Percentiles rank a stretch among this genome's conserved stretches.
Conservation (phyloP, 78 protist species). For the Dictyostelium firmibasis region DNA sequence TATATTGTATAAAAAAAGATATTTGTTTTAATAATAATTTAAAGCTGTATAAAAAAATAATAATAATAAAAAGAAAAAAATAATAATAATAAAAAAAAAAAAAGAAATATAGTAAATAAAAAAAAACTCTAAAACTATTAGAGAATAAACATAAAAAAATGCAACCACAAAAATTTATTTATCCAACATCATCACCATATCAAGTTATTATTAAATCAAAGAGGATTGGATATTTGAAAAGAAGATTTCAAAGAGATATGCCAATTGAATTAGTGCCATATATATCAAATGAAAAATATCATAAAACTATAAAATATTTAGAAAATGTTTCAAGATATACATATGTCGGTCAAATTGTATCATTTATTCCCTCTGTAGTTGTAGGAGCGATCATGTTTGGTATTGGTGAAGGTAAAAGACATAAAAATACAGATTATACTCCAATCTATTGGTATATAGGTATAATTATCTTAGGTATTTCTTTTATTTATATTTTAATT, state of each 20-base stretch:
- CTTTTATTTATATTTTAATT: slow-evolving; percentile 20
- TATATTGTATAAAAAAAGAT: background rate
- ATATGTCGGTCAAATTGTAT: slow-evolving; percentile 30
- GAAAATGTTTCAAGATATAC: slow-evolving; percentile 28
- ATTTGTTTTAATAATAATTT: background rate
- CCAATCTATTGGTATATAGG: slow-evolving; percentile 81
- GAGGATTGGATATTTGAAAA: slow-evolving; percentile 37
- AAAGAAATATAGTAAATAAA: background rate
- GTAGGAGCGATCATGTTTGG: slow-evolving; percentile 53
- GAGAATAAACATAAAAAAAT: background rate
- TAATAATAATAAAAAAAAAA: background rate
- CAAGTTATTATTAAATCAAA: slow-evolving; percentile 24
- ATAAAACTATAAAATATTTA: slow-evolving; percentile 19
- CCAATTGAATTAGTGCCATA: slow-evolving; percentile 32
- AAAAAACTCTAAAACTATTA: background rate
- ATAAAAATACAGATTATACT: background rate
- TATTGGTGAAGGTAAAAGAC: slow-evolving; percentile 51
- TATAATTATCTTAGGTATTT: slow-evolving; percentile 33
- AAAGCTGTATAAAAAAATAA: background rate
- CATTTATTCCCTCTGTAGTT: slow-evolving; percentile 35
- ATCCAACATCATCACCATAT: slow-evolving; percentile 28
- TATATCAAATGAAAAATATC: slow-evolving; percentile 15
- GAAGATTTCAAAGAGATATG: slow-evolving; percentile 43
- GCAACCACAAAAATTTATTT: slow-evolving; percentile 40
- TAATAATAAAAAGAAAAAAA: background rate